Evolutionary conservation across 2,329 filamentous ascomycete species (phyloP).

Genomic region (Septoria petroselini): DNA sequence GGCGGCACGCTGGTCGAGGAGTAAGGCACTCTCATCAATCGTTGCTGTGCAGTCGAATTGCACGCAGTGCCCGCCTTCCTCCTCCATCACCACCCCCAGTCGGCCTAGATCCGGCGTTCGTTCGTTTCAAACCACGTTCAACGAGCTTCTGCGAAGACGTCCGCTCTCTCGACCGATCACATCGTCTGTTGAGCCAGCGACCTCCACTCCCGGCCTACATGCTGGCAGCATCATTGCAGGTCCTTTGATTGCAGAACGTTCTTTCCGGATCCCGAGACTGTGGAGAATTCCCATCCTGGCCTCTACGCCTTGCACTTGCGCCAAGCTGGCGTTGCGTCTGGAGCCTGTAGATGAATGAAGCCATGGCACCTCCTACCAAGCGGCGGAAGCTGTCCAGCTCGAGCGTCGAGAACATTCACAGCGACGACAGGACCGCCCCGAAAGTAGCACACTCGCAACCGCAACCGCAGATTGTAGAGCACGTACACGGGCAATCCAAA

Average conservation of each 20-base stretch:
- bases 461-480: background rate
- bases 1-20: too few species aligned
- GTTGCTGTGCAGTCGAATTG: slow-evolving; percentile 7
- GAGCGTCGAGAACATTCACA: slow-evolving; percentile 5
- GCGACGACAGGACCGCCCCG: slow-evolving; percentile 22
- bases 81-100: slow-evolving; percentile 13
- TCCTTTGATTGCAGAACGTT: too few species aligned
- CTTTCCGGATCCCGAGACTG: too few species aligned
- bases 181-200: slow-evolving; percentile 12
- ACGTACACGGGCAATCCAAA: background rate
- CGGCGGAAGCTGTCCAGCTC: slow-evolving; percentile 28
- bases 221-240: slow-evolving; percentile 5
- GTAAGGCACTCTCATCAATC: too few species aligned
- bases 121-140: slow-evolving; percentile 28
- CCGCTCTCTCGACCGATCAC: slow-evolving; percentile 19
- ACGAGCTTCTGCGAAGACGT: slow-evolving; percentile 31
- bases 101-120: slow-evolving; percentile 35
- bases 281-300: too few species aligned
- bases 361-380: slow-evolving; percentile 35
- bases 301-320: background rate
- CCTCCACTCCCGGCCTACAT: slow-evolving; percentile 3
- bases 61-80: slow-evolving; percentile 1
- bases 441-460: slow-evolving; percentile 1
- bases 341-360: slow-evolving; percentile 22
- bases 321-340: background rate